Base-by-base conservation (phyloP, 2,329 filamentous ascomycete genomes). In the Monosporascus sp. region DNA sequence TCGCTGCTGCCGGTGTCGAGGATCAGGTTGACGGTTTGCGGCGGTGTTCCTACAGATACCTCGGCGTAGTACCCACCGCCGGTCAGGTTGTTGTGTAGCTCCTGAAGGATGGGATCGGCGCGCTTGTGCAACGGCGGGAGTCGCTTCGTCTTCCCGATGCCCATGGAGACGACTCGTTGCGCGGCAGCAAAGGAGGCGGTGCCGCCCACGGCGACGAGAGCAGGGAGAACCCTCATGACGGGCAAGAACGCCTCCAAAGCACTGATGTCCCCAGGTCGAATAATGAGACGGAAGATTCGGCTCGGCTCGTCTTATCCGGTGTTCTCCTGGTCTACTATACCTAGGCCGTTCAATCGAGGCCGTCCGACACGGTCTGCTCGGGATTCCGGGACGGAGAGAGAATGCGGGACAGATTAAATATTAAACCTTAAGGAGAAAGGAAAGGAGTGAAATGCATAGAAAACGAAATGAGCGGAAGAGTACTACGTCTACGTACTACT, bases 1-100 rank as follows among this genome's bases (percentile, higher is more conserved):
- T 86, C 84, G 58, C 79, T 83, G 65, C 80, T 84, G 27, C 83
- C 84, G 2, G 83, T 86, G 66, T 86, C 83, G 57, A 86, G 74
- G 51, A 81, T 73, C 60, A 86, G 72, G 51, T 68, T 73, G 49
- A 85, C 66, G 3, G 68, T 66, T 66, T 86, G 83, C 0, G 73
- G 70, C 1, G 84, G 84, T 0, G 82, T 84, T 49, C 84, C 84
- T 43, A 86, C 68, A n/a, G 71, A 69, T 43, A 86, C 75, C 49
- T 81, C 74, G 41, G 79, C 76, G 63, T 77, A 83, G 69, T 84
- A 85, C 16, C 79, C 76, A 36, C 79, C 81, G 46, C 75, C 77
- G 0, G 74, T 76, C 56, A 82, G 62, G 57, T 81, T 82, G 68
- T 85, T 84, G 64, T 76, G 68, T 37, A 82, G 64, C 41, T 65